phyloP scores from a whole-genome alignment of 805 yeast genomes.

The Lachancea dasiensis region DNA sequence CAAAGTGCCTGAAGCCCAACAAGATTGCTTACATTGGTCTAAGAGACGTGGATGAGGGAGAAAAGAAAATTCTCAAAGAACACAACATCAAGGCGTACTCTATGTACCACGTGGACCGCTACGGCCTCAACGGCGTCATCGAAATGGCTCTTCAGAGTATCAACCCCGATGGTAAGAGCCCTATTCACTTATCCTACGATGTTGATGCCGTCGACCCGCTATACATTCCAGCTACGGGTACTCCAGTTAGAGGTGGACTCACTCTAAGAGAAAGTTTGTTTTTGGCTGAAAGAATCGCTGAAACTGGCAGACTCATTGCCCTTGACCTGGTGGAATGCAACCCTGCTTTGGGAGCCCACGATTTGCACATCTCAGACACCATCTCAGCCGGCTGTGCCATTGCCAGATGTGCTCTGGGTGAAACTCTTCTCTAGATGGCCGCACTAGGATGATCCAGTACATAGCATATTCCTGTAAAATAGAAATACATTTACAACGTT shows the following conservation, averaged over 20 bases:
- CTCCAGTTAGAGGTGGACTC: constrained; percentile 95
- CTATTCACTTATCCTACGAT: constrained; percentile 88
- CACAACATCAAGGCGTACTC: constrained; percentile 76
- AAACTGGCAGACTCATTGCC: constrained; percentile 80
- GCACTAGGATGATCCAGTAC: neutral
- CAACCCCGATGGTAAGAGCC: constrained; percentile 64
- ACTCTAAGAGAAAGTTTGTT: constrained; percentile 92
- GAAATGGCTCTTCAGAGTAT: constrained; percentile 82
- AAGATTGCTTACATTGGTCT: constrained; percentile 90
- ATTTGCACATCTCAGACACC: constrained; percentile 72
- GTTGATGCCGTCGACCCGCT: constrained; percentile 96
- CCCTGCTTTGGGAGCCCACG: constrained; percentile 78
- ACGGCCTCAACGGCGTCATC: constrained; percentile 84
- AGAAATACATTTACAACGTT: no score
- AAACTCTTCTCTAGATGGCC: constrained; percentile 46
- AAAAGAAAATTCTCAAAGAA: constrained; percentile 66
- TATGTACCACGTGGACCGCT: constrained; percentile 94
- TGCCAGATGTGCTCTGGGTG: constrained; percentile 92
- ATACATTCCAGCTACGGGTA: constrained; percentile 95
- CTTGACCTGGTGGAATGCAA: constrained; percentile 92
- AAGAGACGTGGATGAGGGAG: constrained; percentile 88
- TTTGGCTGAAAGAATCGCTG: constrained; percentile 86
- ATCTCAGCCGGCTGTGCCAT: constrained; percentile 86
- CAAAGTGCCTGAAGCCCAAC: constrained; percentile 53
- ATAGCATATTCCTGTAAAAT: neutral